Evolutionary conservation across 1,284 basidiomycete genomes (phyloP).

Genomic region (Fomitopsis betulina): DNA sequence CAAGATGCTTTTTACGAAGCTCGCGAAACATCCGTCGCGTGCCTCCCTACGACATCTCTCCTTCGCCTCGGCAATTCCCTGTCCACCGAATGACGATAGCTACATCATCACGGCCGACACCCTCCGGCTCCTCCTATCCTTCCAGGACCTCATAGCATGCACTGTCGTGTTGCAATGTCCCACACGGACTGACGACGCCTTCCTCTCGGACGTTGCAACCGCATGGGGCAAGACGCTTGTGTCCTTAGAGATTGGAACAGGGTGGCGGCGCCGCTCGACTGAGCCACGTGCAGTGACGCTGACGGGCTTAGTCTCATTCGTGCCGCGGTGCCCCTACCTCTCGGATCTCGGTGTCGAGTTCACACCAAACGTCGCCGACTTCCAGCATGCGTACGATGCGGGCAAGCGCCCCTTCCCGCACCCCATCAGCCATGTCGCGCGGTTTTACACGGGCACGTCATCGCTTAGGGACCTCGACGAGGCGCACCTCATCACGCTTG

Average conservation of each 20-base stretch:
- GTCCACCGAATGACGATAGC: not conserved
- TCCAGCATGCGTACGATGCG: not conserved
- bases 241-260: conserved; percentile 9
- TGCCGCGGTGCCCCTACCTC: not conserved
- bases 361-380: not conserved
- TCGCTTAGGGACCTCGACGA: not conserved
- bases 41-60: not conserved
- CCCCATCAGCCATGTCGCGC: not conserved
- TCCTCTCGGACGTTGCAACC: conserved; percentile 3
- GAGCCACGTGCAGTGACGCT: conserved; percentile 1
- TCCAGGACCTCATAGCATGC: not conserved
- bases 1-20: not conserved
- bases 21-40: not conserved
- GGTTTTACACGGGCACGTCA: conserved; percentile 3
- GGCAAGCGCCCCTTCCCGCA: not conserved
- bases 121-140: not conserved
- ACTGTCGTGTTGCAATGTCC: not conserved
- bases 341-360: conserved; percentile 3
- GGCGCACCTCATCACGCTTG: conserved; percentile 6
- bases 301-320: not conserved
- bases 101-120: not conserved
- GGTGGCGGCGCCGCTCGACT: not conserved
- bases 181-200: not conserved
- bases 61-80: not conserved
- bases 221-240: conserved; percentile 7